Evolutionary conservation across 331 rosid species (phyloP), one percentile per base, ranked within the genome.

Genomic region (Prunus yedoensis): DNA sequence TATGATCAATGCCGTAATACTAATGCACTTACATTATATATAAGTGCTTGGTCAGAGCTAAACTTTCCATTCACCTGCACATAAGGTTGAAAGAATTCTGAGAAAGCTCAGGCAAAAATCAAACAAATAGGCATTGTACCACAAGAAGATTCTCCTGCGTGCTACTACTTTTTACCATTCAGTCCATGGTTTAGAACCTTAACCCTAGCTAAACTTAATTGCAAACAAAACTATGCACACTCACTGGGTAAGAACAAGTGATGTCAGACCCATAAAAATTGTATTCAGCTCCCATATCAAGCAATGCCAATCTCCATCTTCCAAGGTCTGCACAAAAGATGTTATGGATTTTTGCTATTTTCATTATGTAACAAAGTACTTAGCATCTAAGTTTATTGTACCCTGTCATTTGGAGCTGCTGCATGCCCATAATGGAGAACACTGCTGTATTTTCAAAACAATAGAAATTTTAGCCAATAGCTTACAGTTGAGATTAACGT

Each of bases 211-310:
- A 69, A 66, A 64, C 43, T 46, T 52, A 75, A 46, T 68, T 68
- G 59, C 62, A 74, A 23, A 62, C 68, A 68, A 63, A 68, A 74
- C 74, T 13, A 64, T 35, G 76, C 64, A 87, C 77, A 88, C 98
- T 89, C 83, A 94, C 97, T 3, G 98, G 96, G 80, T 87, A 94
- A 57, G 97, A 94, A 83, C 97, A 94, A 51, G 98, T 91, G 62
- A 94, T 90, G 89, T 94, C 98, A 68, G 98, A 91, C 41, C 90
- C 98, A 88, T 94, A 94, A 77, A 94, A 94, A 74, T 88, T 80
- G 78, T 90, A 91, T 83, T 94, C 98, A 71, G 97, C 96, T 86
- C 97, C 98, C 98, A 94, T 94, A 85, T 94, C 98, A 88, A 91
- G 87, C 84, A 94, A 86, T 25, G 94, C 93, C 93, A 94, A 75